Percentiles rank a stretch among this genome's conserved stretches.
phyloP scores from a whole-genome alignment of 108 stramenopile species.

The Nitzschia sp. region DNA sequence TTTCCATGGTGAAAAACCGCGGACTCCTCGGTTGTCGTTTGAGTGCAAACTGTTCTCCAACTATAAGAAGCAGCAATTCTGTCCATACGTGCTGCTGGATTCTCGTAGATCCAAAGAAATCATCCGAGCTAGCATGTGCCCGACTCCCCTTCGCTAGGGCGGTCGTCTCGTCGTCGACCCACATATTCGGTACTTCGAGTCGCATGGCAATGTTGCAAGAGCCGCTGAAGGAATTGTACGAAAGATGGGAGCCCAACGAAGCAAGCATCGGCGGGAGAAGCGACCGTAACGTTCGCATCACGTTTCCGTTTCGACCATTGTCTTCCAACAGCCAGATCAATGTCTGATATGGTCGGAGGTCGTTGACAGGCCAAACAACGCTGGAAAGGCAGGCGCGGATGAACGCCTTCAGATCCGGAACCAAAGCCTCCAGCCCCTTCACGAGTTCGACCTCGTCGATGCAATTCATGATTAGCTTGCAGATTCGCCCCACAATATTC shows the following conservation, averaged over 20 bases:
- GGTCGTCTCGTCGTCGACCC: slow-evolving; percentile 33
- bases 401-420: slow-evolving; percentile 36
- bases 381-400: slow-evolving; percentile 36
- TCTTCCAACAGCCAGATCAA: slow-evolving; percentile 84
- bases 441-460: slow-evolving; percentile 8
- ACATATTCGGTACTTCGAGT: slow-evolving; percentile 59
- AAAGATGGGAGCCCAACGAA: slow-evolving; percentile 47
- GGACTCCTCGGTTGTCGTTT: background rate
- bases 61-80: slow-evolving; percentile 29
- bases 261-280: slow-evolving; percentile 58
- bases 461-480: slow-evolving; percentile 30
- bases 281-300: slow-evolving; percentile 33
- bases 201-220: slow-evolving; percentile 40
- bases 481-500: slow-evolving; percentile 43
- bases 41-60: slow-evolving; percentile 28
- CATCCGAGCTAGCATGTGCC: background rate
- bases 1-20: slow-evolving; percentile 73
- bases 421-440: background rate
- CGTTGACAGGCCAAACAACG: slow-evolving; percentile 55
- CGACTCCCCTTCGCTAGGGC: background rate
- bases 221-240: slow-evolving; percentile 66
- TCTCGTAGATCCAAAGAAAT: slow-evolving; percentile 17
- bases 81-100: slow-evolving; percentile 25
- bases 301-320: slow-evolving; percentile 6
- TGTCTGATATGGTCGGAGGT: slow-evolving; percentile 85